phyloP scores from a whole-genome alignment of 208 protist genomes.

The Vickermania ingenoplastis region DNA sequence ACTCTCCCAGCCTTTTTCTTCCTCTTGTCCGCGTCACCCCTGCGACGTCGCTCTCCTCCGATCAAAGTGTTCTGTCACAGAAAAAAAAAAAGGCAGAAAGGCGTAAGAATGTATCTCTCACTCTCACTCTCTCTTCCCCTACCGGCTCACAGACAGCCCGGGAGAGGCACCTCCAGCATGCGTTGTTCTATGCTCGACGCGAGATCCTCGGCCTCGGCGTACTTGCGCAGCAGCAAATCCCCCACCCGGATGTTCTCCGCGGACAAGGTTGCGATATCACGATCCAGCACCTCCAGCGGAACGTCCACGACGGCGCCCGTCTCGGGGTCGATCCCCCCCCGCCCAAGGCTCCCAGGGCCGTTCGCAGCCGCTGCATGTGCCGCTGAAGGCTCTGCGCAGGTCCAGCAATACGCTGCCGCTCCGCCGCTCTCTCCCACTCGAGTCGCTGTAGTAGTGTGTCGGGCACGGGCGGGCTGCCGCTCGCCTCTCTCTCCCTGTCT shows the following conservation, averaged over 20 bases:
- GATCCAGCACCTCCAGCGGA: constrained; percentile 41
- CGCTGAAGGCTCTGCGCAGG: constrained; percentile 17
- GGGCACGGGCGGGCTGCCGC: constrained; percentile 13
- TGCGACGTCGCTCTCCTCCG: too few relatives aligned
- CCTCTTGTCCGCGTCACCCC: too few relatives aligned
- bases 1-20: too few relatives aligned
- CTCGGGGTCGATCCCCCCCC: constrained; percentile 11
- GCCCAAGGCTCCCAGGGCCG: constrained; percentile 31
- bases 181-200: constrained; percentile 36
- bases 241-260: constrained; percentile 43
- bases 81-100: too few relatives aligned
- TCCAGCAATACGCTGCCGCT: constrained; percentile 33
- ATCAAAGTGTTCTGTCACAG: neutral
- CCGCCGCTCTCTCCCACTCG: constrained; percentile 48
- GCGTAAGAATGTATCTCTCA: too few relatives aligned
- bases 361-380: constrained; percentile 29
- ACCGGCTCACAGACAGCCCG: too few relatives aligned
- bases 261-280: constrained; percentile 39
- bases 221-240: constrained; percentile 46
- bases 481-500: neutral
- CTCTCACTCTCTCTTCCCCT: too few relatives aligned
- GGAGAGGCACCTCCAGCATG: constrained; percentile 9
- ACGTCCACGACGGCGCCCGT: constrained; percentile 36
- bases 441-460: constrained; percentile 60
- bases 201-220: constrained; percentile 56